These are phyloP conservation scores for Lipomyces yamadae DNA, from an alignment of 805 yeast species.

Conservation along the genomic window DNA sequence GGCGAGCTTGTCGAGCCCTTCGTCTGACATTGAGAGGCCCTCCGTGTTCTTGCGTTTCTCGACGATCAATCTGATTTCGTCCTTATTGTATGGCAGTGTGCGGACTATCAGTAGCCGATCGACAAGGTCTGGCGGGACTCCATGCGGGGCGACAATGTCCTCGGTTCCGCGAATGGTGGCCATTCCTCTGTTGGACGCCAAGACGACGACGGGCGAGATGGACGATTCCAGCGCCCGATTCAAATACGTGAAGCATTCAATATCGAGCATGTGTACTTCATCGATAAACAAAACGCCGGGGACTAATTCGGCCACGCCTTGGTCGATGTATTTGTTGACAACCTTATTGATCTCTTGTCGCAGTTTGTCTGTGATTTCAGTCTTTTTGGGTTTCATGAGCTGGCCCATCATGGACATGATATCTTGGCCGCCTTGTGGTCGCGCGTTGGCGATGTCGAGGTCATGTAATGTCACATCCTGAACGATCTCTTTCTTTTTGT, in stretches of 20 bases:
- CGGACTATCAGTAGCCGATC: slow-evolving; percentile 91
- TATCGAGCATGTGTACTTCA: slow-evolving; percentile 97
- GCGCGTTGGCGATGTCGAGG: slow-evolving; percentile 92
- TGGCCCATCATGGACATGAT: slow-evolving; percentile 97
- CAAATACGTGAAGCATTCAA: slow-evolving; percentile 93
- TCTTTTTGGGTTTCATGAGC: slow-evolving; percentile 90
- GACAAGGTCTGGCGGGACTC: slow-evolving; percentile 91
- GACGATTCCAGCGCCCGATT: slow-evolving; percentile 91
- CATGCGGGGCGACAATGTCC: slow-evolving; percentile 88
- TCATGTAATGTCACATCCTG: slow-evolving; percentile 98
- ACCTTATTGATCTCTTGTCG: slow-evolving; percentile 94
- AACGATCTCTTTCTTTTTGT: slow-evolving; percentile 95
- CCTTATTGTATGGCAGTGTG: slow-evolving; percentile 84
- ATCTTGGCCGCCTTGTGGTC: slow-evolving; percentile 97
- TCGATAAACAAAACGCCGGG: slow-evolving; percentile 98
- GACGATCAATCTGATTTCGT: slow-evolving; percentile 81
- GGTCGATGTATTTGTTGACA: slow-evolving; percentile 93
- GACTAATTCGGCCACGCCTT: slow-evolving; percentile 95
- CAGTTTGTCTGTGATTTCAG: slow-evolving; percentile 95
- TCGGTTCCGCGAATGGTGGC: slow-evolving; percentile 89
- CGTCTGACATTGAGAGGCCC: slow-evolving; percentile 63
- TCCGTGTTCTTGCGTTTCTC: slow-evolving; percentile 83
- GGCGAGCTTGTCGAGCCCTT: slow-evolving; percentile 78
- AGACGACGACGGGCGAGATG: slow-evolving; percentile 91
- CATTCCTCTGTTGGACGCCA: slow-evolving; percentile 95